These are phyloP conservation scores for Sporormia fimetaria DNA, from an alignment of 495 filamentous ascomycete species.

Conservation along the genomic window DNA sequence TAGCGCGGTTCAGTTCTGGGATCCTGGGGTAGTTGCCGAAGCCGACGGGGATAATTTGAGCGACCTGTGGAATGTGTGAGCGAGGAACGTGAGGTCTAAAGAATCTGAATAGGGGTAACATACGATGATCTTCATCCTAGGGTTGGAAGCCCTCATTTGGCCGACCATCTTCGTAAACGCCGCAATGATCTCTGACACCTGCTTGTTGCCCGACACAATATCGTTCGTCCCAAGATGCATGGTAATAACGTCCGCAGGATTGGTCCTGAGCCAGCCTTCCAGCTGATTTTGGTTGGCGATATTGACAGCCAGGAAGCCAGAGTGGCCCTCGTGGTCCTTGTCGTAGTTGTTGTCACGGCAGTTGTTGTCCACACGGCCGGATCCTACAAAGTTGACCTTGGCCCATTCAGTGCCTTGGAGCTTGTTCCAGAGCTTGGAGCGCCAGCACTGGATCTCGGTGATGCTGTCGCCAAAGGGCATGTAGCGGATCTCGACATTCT, in stretches of 20 bases:
- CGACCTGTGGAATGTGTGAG: too few relatives aligned
- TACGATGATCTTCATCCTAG: slow-evolving; percentile 43
- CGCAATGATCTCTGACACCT: slow-evolving; percentile 34
- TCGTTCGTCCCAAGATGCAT: slow-evolving; percentile 46
- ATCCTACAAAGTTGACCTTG: slow-evolving; percentile 41
- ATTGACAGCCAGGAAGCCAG: slow-evolving; percentile 41
- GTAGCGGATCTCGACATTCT: slow-evolving; percentile 23
- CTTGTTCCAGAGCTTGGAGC: slow-evolving; percentile 37
- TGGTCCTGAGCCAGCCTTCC: slow-evolving; percentile 39
- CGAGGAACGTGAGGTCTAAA: too few relatives aligned
- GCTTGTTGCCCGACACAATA: slow-evolving; percentile 37
- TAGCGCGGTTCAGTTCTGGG: slow-evolving; percentile 40
- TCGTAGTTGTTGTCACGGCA: slow-evolving; percentile 37
- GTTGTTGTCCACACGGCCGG: slow-evolving; percentile 34
- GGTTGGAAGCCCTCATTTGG: slow-evolving; percentile 38
- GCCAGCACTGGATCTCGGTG: slow-evolving; percentile 42
- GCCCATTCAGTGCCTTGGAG: slow-evolving; percentile 37
- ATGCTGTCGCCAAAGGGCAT: slow-evolving; percentile 45
- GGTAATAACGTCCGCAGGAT: slow-evolving; percentile 41
- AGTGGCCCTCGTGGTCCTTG: slow-evolving; percentile 42
- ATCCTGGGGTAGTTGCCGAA: slow-evolving; percentile 30
- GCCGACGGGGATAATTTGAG: slow-evolving; percentile 43
- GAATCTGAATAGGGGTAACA: too few relatives aligned
- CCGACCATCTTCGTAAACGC: slow-evolving; percentile 39
- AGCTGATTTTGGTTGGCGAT: slow-evolving; percentile 40